Evolutionary conservation across 2,329 filamentous ascomycete genomes (phyloP).

Genomic region (Ceratocystis cacaofunesta): DNA sequence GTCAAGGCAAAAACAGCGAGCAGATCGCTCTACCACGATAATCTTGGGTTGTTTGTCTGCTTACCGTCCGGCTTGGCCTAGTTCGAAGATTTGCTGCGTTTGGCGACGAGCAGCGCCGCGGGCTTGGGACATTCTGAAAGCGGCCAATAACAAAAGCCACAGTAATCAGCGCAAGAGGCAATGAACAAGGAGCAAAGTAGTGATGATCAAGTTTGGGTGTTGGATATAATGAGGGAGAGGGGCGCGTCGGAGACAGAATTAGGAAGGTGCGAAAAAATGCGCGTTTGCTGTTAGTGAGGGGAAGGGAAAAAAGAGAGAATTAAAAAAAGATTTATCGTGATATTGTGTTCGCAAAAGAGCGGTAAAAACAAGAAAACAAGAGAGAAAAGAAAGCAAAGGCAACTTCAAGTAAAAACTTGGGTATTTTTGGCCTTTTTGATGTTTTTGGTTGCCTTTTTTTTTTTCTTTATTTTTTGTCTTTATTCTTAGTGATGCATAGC

Average conservation of each 20-base stretch:
- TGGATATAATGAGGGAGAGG: background rate
- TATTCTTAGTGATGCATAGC: background rate
- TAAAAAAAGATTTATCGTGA: background rate
- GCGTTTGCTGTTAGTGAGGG: background rate
- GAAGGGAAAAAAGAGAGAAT: background rate
- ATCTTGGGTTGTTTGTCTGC: slow-evolving; percentile 9
- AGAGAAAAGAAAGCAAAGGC: background rate
- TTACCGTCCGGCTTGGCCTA: slow-evolving; percentile 28
- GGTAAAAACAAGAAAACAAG: background rate
- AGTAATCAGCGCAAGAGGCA: too few species aligned
- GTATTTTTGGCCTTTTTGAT: background rate
- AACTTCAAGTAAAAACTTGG: background rate
- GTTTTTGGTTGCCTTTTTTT: background rate
- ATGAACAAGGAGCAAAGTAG: too few species aligned
- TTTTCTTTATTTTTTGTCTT: background rate
- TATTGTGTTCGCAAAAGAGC: background rate
- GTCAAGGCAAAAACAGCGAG: slow-evolving; percentile 9
- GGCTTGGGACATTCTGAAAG: slow-evolving; percentile 10
- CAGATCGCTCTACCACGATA: background rate
- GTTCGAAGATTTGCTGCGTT: slow-evolving; percentile 20
- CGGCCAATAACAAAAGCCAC: background rate
- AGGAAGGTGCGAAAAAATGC: background rate
- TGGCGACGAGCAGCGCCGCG: slow-evolving; percentile 13
- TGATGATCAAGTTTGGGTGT: background rate
- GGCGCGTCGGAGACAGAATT: background rate